These are phyloP conservation scores for Penicillium odoratum DNA, from an alignment of 495 filamentous ascomycete species.

Conservation along the genomic window DNA sequence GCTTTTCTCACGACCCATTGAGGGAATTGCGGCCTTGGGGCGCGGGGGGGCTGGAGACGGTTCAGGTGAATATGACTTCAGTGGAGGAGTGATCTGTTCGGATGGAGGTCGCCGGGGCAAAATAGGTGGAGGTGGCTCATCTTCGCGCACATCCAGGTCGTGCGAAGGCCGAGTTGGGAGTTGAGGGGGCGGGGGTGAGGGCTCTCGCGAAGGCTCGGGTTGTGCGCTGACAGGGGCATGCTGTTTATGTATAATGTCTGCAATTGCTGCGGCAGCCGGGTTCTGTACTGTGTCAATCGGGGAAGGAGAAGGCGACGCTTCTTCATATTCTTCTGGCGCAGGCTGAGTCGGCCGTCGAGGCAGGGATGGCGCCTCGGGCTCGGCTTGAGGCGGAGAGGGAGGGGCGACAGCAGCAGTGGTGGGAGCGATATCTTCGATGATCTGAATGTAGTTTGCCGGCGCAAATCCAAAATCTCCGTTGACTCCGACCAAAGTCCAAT, in stretches of 20 bases:
- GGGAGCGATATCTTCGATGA: conserved; percentile 39
- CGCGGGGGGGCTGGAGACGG: conserved; percentile 29
- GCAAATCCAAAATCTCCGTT: conserved; percentile 91
- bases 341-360: conserved; percentile 36
- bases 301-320: conserved; percentile 25
- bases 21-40: conserved; percentile 21
- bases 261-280: conserved; percentile 70
- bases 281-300: conserved; percentile 50
- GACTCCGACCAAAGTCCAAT: conserved; percentile 91
- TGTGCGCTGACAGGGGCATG: conserved; percentile 31
- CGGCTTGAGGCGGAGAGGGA: conserved; percentile 29
- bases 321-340: conserved; percentile 28
- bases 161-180: conserved; percentile 43
- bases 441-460: conserved; percentile 95
- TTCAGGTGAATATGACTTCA: conserved; percentile 50
- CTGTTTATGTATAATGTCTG: conserved; percentile 65
- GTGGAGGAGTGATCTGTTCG: conserved; percentile 51
- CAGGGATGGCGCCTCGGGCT: conserved; percentile 38
- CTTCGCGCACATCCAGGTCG: conserved; percentile 57
- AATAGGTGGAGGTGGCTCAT: conserved; percentile 56
- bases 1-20: conserved; percentile 32
- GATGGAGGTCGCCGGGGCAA: conserved; percentile 71
- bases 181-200: conserved; percentile 39
- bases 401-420: conserved; percentile 24
- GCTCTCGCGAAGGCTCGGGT: conserved; percentile 33